A percentile compares a stretch with the other conserved stretches of the same genome.
Evolutionary conservation across 257 asterid species (phyloP).

Genomic region (Prunella vulgaris): DNA sequence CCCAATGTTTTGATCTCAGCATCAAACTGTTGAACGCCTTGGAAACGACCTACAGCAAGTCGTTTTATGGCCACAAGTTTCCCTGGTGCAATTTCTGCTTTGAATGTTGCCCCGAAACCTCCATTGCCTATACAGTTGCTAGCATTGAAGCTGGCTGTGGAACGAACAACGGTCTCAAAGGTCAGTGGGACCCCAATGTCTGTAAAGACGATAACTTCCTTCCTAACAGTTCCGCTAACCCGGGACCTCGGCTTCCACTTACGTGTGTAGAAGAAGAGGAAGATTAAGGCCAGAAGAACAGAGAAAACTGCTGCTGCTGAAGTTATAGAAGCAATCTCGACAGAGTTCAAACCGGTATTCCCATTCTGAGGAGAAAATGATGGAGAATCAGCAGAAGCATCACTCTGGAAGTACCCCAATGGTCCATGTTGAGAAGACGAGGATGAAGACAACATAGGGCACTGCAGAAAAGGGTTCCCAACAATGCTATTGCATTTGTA

Average conservation of each 20-base stretch:
- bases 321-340: conserved; percentile 79
- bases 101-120: conserved; percentile 94
- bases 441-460: conserved; percentile 51
- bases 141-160: conserved; percentile 76
- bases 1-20: conserved; percentile 85
- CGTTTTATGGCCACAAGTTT: conserved; percentile 76
- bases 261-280: conserved; percentile 73
- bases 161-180: conserved; percentile 74
- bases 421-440: conserved; percentile 51
- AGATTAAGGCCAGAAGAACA: conserved; percentile 61
- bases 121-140: conserved; percentile 94
- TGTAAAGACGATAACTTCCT: conserved; percentile 69
- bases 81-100: conserved; percentile 89
- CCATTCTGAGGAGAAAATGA: conserved; percentile 34
- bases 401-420: conserved; percentile 32
- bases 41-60: conserved; percentile 77
- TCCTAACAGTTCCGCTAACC: conserved; percentile 73
- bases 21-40: conserved; percentile 68
- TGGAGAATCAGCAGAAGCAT: conserved; percentile 27
- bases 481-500: conserved; percentile 61
- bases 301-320: conserved; percentile 81
- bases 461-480: conserved; percentile 66
- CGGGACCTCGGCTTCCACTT: conserved; percentile 78
- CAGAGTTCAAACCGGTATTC: conserved; percentile 45
- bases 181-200: conserved; percentile 76